Base-by-base conservation (phyloP, 305 asterid species). In the Salvia sclarea region DNA sequence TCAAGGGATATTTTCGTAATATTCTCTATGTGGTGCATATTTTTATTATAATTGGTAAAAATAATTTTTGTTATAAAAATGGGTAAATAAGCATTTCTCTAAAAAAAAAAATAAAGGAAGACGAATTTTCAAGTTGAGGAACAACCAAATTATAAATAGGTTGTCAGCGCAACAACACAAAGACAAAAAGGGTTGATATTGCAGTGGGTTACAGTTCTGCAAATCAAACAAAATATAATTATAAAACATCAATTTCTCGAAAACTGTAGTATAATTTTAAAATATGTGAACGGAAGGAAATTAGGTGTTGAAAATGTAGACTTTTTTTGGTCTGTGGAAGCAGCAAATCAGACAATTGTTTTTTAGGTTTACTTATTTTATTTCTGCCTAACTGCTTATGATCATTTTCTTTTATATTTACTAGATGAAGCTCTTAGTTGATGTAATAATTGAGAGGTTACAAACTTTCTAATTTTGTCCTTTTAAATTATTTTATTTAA, bases 251-350 rank as follows among this genome's bases (percentile, higher is more conserved):
- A 47, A 73, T 65, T 65, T 70, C 47, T 57, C 41, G 76, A 66
- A 64, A 37, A 50, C 31, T 14, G 74, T 37, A 40, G 74, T 37
- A 40, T 47, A 64, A 60, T 68, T 24, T 55, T 50, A 16, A 62
- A 79, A 9, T 20, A 64, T 71, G 74, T 53, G 73, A 80, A 52
- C 68, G 54, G 68, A 67, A 56, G 56, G 35, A 62, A 65, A 73
- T 18, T 49, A 61, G 11, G 17, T 71, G 66, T 57, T 77, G 83
- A 74, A 70, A 73, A 48, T 37, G 12, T 57, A 60, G 76, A 66
- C 72, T 21, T 66, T 75, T 68, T 37, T 9, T 37, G 3, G 85
- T 75, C 75, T 63, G 69, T 74, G 41, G 43, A 57, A 65, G 65
- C 61, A 60, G 8, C 3, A 67, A 38, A 43, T 58, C 38, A 30